Evolutionary conservation across 805 yeast species (phyloP).

Genomic region (Yarrowia sp.): DNA sequence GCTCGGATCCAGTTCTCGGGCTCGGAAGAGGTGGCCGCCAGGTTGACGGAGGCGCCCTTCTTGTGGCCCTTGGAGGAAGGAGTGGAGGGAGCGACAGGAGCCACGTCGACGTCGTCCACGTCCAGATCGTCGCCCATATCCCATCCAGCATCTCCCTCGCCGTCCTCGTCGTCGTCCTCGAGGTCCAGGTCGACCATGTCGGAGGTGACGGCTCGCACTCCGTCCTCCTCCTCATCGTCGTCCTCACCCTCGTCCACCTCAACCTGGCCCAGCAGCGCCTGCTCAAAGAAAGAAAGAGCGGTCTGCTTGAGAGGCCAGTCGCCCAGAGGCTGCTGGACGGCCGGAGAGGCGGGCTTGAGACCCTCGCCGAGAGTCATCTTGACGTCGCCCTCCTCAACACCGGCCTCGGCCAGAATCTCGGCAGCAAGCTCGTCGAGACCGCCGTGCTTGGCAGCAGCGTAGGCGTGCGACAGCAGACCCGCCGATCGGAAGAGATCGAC

Average conservation of each 20-base stretch:
- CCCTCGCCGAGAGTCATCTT: conserved; percentile 58
- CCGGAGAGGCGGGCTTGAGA: conserved; percentile 48
- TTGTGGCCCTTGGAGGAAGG: conserved; percentile 44
- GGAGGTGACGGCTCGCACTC: conserved; percentile 43
- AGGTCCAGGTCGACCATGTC: conserved; percentile 45
- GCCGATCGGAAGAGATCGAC: conserved; percentile 74
- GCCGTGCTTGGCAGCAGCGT: conserved; percentile 86
- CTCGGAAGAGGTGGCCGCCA: conserved; percentile 57
- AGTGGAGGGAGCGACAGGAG: conserved; percentile 49
- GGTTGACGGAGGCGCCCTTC: conserved; percentile 41
- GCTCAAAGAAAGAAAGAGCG: conserved; percentile 81
- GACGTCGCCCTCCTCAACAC: conserved; percentile 66
- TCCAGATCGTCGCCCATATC: conserved; percentile 74
- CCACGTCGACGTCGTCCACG: conserved; percentile 51
- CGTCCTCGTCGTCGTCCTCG: conserved; percentile 62
- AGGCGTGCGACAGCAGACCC: conserved; percentile 88
- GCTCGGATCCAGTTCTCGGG: conserved; percentile 83
- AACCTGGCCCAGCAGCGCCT: conserved; percentile 78
- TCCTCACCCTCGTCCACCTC: conserved; percentile 66
- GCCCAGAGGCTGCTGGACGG: conserved; percentile 55
- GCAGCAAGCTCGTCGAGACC: conserved; percentile 81
- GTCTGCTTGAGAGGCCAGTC: conserved; percentile 87
- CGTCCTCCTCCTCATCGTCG: conserved; percentile 58
- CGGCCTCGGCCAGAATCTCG: conserved; percentile 73
- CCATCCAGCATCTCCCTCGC: conserved; percentile 72